Evolutionary conservation across 2,329 filamentous ascomycete species (phyloP), one percentile per base, ranked within the genome.

Genomic region (Apiospora malaysiana): DNA sequence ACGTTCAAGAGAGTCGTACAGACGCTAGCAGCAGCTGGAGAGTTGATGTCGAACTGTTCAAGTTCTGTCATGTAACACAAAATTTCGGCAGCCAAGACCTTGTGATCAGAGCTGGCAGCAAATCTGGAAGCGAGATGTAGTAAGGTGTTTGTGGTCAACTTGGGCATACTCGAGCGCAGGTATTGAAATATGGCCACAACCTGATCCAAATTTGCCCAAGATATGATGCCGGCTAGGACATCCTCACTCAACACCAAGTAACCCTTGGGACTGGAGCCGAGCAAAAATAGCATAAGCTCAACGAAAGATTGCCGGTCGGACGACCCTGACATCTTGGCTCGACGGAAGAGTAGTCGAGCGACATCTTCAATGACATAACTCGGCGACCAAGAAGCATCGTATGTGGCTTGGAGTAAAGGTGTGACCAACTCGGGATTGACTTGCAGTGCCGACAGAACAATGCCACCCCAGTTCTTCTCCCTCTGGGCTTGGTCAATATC

Each of bases 1-100:
- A 81, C 78, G 12, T 79, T 79, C n/a, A 94, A 82, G 32, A 94
- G 82, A 1, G 85, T 82, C 0, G 90, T 90, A 78, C 89, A 91
- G 10, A 88, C 83, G 74, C 87, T 89, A 32, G 84, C 82, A 68
- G 88, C 82, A 40, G 80, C 80, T 1, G 80, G 81, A 14, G 80
- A 80, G 70, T 88, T 87, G 71, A 88, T 80, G 68, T 86, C 78
- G n/a, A 84, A 78, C 0, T 81, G 78, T 6, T 81, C 79, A 1
- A 71, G 74, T 0, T 65, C 59, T 5, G 80, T 74, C 14, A 86
- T 74, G 10, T 74, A 76, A 18, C 82, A 78, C 6, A 88, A 74
- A 23, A 90, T 82, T 4, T 83, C 79, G 59, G 86, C 81, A 0
- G 87, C 82, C 12, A 76, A 42, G 21, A 74, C 72, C 72, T 87